Base-by-base conservation (phyloP, 164 flowering plant genomes). In the Macadamia tetraphylla region DNA sequence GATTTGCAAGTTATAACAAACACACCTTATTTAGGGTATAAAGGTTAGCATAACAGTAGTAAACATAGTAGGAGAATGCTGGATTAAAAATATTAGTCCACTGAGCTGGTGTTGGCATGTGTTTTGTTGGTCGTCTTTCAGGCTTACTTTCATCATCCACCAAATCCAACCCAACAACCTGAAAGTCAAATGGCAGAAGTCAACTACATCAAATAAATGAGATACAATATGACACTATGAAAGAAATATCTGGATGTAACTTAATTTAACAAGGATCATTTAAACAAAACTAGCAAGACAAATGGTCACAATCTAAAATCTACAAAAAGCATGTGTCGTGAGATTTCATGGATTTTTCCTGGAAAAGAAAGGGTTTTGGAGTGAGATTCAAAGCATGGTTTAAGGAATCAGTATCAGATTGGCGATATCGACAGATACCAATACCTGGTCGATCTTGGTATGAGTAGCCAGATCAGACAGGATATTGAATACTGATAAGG, bases 91-190 rank as follows among this genome's bases (percentile, higher is more conserved):
- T 80, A 76, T 95, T 95, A 59, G 91, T 91, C 99, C 99, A 95
- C 66, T 95, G 87, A 65, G 86, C 84, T 17, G 99, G 99, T 14
- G 96, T 89, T 14, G 93, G 98, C 99, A 95, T 95, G 81, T 95
- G 99, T 73, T 95, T 95, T 67, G 98, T 95, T 18, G 99, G 99
- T 58, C 98, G 92, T 67, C 99, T 87, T 79, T 95, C 99, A 69
- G 99, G 97, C 77, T 92, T 95, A 77, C 98, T 95, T 76, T 95
- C 99, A 78, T 95, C 99, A 86, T 95, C 99, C 71, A 95, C 99
- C 78, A 95, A 81, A 83, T 95, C 99, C 61, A 95, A 76, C 31
- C 99, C 98, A 68, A 95, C 99, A 75, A 95, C 98, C 99, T 95
- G 78, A 58, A 73, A 32, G 61, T 53, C 40, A 78, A n/a, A 52